These are phyloP conservation scores for Stereocaulon alpinum DNA, from an alignment of 495 filamentous ascomycete species.

Conservation along the genomic window DNA sequence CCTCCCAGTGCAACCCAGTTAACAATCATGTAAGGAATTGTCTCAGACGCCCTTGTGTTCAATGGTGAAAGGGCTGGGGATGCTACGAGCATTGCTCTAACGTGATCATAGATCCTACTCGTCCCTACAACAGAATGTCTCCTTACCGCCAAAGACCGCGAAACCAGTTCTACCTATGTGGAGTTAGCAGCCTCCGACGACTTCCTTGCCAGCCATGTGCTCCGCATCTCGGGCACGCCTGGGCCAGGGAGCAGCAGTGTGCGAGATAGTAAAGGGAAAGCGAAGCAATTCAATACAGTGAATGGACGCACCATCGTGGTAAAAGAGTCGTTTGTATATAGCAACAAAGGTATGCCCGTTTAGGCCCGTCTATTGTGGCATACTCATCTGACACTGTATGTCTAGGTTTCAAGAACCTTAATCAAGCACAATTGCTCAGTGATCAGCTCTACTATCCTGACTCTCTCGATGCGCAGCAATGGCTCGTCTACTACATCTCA, in stretches of 20 bases:
- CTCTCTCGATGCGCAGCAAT: slow-evolving; percentile 70
- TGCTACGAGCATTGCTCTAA: background rate
- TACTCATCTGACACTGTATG: background rate
- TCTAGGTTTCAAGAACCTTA: slow-evolving; percentile 80
- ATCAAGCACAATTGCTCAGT: slow-evolving; percentile 78
- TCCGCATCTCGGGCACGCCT: slow-evolving; percentile 61
- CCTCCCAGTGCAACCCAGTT: slow-evolving; percentile 83
- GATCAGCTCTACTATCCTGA: slow-evolving; percentile 86
- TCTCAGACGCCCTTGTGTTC: background rate
- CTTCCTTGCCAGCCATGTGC: slow-evolving; percentile 91
- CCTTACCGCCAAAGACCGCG: slow-evolving; percentile 78
- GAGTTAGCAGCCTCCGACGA: slow-evolving; percentile 84
- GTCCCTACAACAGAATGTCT: slow-evolving; percentile 89
- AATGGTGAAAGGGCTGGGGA: background rate
- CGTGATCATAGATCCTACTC: slow-evolving; percentile 58
- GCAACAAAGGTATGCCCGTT: slow-evolving; percentile 72
- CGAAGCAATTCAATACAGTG: slow-evolving; percentile 81
- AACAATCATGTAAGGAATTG: slow-evolving; percentile 64
- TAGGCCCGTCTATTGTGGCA: background rate
- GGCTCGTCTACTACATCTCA: slow-evolving; percentile 96
- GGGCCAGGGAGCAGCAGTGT: slow-evolving; percentile 51
- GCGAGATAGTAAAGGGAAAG: slow-evolving; percentile 84
- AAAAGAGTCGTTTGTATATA: slow-evolving; percentile 88
- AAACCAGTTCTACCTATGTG: slow-evolving; percentile 63
- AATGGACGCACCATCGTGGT: slow-evolving; percentile 91